Conservation (phyloP, 768 basidiomycete genomes). For the Lactifluus piperatus region DNA sequence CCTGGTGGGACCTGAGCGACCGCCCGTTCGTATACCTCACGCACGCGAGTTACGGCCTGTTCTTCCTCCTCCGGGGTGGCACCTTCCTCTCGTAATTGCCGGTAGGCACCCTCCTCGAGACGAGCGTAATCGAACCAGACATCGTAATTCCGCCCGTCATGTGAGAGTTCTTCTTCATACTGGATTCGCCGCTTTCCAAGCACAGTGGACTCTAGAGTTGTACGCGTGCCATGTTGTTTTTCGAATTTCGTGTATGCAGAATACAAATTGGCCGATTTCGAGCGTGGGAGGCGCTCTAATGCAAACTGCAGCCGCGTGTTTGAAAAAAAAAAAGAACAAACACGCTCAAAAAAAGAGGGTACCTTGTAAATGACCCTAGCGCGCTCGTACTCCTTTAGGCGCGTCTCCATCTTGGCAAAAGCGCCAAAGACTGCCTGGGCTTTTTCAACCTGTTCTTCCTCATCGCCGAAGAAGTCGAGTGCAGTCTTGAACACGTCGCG, state of each 20-base stretch:
- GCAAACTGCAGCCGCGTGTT: constrained; percentile 58
- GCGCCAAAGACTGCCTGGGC: constrained; percentile 87
- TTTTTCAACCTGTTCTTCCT: constrained; percentile 59
- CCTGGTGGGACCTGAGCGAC: constrained; percentile 95
- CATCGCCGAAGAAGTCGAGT: constrained; percentile 55
- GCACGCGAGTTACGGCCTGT: constrained; percentile 52
- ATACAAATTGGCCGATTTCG: constrained; percentile 83
- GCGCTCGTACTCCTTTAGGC: constrained; percentile 93
- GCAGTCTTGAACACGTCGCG: constrained; percentile 60
- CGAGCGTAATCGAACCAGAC: constrained; percentile 97
- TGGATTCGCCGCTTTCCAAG: constrained; percentile 97
- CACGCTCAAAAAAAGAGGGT: constrained; percentile 20
- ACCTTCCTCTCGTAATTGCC: constrained; percentile 68
- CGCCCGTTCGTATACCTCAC: constrained; percentile 93
- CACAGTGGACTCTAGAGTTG: constrained; percentile 86
- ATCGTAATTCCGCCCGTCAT: constrained; percentile 93
- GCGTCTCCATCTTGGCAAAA: constrained; percentile 96
- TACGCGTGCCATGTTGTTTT: constrained; percentile 90
- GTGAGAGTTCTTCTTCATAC: constrained; percentile 91
- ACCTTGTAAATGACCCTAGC: constrained; percentile 97
- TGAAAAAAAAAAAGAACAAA: not conserved
- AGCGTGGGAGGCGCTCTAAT: constrained; percentile 83
- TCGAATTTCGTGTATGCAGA: constrained; percentile 95
- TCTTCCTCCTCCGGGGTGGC: constrained; percentile 63
- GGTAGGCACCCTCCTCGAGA: constrained; percentile 81